phyloP scores from a whole-genome alignment of 2,329 filamentous ascomycete species.

The Monilinia polystroma region DNA sequence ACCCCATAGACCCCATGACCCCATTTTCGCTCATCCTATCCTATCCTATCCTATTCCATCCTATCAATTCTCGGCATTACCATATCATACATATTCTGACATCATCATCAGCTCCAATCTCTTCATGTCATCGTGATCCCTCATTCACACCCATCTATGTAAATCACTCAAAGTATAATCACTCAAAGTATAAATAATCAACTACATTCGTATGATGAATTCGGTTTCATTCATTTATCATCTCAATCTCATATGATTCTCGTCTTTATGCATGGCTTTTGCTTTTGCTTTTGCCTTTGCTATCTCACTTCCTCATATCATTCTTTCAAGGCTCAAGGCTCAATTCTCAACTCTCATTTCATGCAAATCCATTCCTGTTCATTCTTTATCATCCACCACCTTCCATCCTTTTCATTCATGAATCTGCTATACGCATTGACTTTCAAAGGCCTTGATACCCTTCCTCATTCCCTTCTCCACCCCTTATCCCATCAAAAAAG shows the following conservation, averaged over 20 bases:
- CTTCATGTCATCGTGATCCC: neutral
- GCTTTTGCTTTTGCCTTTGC: neutral
- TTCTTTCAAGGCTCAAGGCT: neutral
- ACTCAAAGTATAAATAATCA: neutral
- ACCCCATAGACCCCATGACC: too few species aligned
- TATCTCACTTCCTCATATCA: neutral
- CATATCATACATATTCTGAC: neutral
- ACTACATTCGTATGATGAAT: neutral
- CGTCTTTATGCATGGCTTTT: neutral
- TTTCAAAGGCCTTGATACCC: neutral
- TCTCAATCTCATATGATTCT: slow-evolving; percentile 13
- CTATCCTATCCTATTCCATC: neutral
- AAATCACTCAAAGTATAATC: neutral
- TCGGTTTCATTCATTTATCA: slow-evolving; percentile 18
- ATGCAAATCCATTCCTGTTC: neutral
- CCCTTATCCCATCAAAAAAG: neutral
- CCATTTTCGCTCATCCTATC: too few species aligned
- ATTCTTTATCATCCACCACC: slow-evolving; percentile 16
- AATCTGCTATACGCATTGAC: neutral
- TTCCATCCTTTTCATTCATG: slow-evolving; percentile 7
- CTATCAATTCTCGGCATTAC: neutral
- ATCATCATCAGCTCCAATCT: neutral
- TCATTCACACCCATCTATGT: too few species aligned
- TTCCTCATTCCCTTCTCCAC: neutral
- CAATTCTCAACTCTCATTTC: neutral